Evolutionary conservation across 371 early-diverging fungal genomes (phyloP), one percentile per base, ranked within the genome.

Genomic region (Syncephalastrum racemosum): DNA sequence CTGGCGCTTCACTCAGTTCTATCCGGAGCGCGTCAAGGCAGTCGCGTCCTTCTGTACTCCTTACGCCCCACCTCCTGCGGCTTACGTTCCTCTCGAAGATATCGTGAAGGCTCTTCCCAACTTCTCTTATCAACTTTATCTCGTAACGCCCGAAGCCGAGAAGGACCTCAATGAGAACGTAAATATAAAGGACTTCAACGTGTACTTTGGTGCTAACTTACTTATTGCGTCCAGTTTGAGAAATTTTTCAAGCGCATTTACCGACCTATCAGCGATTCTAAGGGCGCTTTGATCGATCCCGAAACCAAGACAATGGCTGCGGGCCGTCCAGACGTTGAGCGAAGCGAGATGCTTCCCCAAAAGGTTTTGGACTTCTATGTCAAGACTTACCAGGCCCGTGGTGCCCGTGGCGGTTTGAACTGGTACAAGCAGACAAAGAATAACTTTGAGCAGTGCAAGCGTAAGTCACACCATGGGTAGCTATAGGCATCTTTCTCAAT

Each of bases 1-100:
- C 27, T 91, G 89, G 89, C 70, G 89, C 12, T 81, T 88, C 55
- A 77, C 80, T 12, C 75, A 85, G 52, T 84, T 81, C 64, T 75
- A 83, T 55, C 89, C 92, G 12, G 71, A 85, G 1, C 78, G 86
- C 15, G 81, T 89, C 14, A 57, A 51, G 4, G 86, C 85, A 16
- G 74, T 89, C 43, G 83, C 77, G 20, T 72, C 82, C 46, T 73
- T 87, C 53, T 88, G 88, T 60, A 86, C 87, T 1, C 85, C 92
- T 2, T 88, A 79, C 68, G 43, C 42, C 4, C 73, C 83, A 13
- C 80, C 89, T 22, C 22, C 46, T 4, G 24, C 53, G 1, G 49
- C 54, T 36, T 71, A 62, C 25, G n/a, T 73, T 0, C 63, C 82
- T 1, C 55, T 83, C 0, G 85, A 86, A 50, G 67, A 80, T 7